A percentile compares a stretch with the other conserved stretches of the same genome.
Conservation (phyloP, 352 stramenopile species). For the Saprolegnia diclina region DNA sequence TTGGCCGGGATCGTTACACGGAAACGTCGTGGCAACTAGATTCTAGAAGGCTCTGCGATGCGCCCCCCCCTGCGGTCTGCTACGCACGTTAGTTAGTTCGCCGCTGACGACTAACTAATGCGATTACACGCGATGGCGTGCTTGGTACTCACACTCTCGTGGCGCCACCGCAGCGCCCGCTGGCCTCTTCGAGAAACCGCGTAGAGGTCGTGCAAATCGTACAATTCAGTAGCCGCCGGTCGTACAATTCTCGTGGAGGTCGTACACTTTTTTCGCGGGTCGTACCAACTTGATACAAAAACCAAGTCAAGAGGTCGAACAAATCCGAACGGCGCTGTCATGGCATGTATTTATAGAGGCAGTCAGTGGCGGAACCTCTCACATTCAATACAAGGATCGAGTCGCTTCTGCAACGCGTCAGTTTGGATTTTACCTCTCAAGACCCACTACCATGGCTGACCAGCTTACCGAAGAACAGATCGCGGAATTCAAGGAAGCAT, state of each 20-base stretch:
- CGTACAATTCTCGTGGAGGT: neutral
- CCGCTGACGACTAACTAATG: too few species aligned
- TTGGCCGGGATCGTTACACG: too few species aligned
- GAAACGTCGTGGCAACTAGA: too few species aligned
- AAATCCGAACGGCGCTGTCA: neutral
- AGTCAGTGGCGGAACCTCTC: neutral
- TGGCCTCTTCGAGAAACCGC: neutral
- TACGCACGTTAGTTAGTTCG: too few species aligned
- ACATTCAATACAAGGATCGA: slow-evolving; percentile 3
- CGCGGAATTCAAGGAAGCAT: slow-evolving; percentile 99
- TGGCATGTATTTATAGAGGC: neutral
- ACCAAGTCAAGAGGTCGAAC: slow-evolving; percentile 26
- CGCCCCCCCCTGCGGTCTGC: too few species aligned
- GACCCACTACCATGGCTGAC: slow-evolving; percentile 63
- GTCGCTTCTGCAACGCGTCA: neutral
- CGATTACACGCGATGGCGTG: too few species aligned
- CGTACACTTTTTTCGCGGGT: slow-evolving; percentile 31
- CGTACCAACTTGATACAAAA: slow-evolving; percentile 40
- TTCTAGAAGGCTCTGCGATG: too few species aligned
- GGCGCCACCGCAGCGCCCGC: neutral
- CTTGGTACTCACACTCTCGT: too few species aligned
- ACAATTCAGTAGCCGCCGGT: neutral
- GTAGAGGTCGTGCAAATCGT: slow-evolving; percentile 16
- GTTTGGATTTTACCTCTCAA: slow-evolving; percentile 57
- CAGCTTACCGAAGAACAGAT: slow-evolving; percentile 95